Evolutionary conservation across 306 rosid species (phyloP), one percentile per base, ranked within the genome.

Genomic region (Benincasa hispida): DNA sequence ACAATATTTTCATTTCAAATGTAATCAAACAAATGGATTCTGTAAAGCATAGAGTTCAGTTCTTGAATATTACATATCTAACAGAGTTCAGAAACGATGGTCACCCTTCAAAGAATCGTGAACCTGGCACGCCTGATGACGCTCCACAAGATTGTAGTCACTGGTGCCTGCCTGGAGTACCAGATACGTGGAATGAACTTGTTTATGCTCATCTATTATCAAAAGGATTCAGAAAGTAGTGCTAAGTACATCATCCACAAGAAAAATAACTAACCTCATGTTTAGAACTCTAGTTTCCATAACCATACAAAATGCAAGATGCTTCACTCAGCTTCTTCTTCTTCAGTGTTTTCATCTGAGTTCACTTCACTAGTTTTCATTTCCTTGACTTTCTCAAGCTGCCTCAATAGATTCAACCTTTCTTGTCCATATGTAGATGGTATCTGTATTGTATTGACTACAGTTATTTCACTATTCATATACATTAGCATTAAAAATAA

Each of bases 131-230:
- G 51, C 93, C 97, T 12, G 77, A 84, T 22, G 77, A 62, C 1
- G 91, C 98, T 75, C 97, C 98, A n/a, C 93, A 95, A 77, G 96
- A 95, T 81, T 92, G 98, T 65, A 95, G 97, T 89, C 99, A 95
- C 76, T 92, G 98, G 99, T 95, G 99, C 83, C 86, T 92, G 74
- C 98, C 98, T 19, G 98, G 99, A 80, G 87, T 95, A 77, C 99
- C 99, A 24, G 99, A 92, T 88, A 92, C 97, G 47, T 90, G 99
- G 99, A 95, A 95, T 75, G 85, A 89, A 78, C 86, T 90, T 82
- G 85, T 92, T 79, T 92, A 95, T 76, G 96, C 87, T 8, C 79
- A 89, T 28, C 84, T 94, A 35, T 82, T 85, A 76, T 83, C 93
- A 13, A 86, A 80, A 77, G 85, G 85, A 69, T 90, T 83, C 77